Percentiles rank a stretch among this genome's conserved stretches.
phyloP scores from a whole-genome alignment of 2,329 filamentous ascomycete genomes.

The Cercospora sp. region DNA sequence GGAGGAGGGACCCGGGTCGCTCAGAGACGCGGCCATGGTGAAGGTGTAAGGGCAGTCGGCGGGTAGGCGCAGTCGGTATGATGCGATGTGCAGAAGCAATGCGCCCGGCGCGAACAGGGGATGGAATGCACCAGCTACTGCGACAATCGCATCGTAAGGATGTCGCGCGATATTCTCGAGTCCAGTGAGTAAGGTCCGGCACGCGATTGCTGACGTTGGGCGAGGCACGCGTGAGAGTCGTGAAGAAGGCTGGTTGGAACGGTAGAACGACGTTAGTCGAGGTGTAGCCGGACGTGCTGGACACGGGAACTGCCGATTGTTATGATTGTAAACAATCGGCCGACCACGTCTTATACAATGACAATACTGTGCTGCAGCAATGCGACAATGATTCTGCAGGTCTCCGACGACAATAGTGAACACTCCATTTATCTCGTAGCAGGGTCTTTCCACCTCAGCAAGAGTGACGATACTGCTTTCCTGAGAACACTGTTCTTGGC shows the following conservation, averaged over 20 bases:
- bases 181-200: slow-evolving; percentile 5
- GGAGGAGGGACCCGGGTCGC: slow-evolving; percentile 22
- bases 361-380: neutral
- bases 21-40: slow-evolving; percentile 19
- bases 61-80: slow-evolving; percentile 14
- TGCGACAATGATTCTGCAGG: neutral
- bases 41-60: slow-evolving; percentile 13
- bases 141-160: slow-evolving; percentile 16
- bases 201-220: slow-evolving; percentile 12
- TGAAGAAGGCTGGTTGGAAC: slow-evolving; percentile 8
- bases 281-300: neutral
- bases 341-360: neutral
- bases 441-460: neutral
- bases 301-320: slow-evolving; percentile 1
- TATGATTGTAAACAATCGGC: neutral
- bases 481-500: neutral
- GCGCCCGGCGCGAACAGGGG: slow-evolving; percentile 8
- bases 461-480: neutral
- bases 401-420: neutral
- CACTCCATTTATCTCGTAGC: neutral
- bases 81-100: slow-evolving; percentile 10
- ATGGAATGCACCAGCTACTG: neutral
- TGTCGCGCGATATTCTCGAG: neutral
- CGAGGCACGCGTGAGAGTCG: slow-evolving; percentile 11
- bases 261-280: slow-evolving; percentile 2